phyloP scores from a whole-genome alignment of 2,329 filamentous ascomycete genomes.

The Canariomyces notabilis region DNA sequence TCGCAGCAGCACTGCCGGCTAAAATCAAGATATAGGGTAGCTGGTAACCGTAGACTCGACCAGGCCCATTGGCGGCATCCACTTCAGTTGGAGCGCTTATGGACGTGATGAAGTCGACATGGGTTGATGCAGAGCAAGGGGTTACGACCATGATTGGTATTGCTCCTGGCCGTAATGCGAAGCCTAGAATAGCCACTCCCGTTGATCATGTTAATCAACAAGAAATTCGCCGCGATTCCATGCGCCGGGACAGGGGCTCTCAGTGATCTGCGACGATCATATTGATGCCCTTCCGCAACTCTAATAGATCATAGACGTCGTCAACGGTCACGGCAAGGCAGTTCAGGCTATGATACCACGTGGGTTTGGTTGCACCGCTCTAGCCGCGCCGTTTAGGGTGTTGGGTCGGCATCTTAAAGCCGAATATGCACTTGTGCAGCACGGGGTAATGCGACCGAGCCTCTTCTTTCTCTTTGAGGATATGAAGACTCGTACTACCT shows the following conservation, averaged over 20 bases:
- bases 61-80: too few relatives aligned
- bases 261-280: not conserved
- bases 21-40: not conserved
- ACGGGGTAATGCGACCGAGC: conserved; percentile 1
- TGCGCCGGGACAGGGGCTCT: conserved; percentile 4
- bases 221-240: not conserved
- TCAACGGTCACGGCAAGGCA: not conserved
- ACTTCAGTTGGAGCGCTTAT: too few relatives aligned
- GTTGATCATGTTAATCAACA: not conserved
- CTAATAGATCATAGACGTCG: not conserved
- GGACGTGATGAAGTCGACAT: too few relatives aligned
- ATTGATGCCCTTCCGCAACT: not conserved
- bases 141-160: too few relatives aligned
- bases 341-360: conserved; percentile 9
- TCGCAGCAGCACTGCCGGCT: conserved; percentile 2
- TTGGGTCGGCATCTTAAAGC: conserved; percentile 2
- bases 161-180: not conserved
- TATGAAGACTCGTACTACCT: not conserved
- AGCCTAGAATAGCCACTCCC: too few relatives aligned
- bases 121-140: too few relatives aligned
- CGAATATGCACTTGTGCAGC: conserved; percentile 2
- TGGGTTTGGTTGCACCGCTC: not conserved
- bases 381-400: not conserved
- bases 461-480: not conserved
- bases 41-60: too few relatives aligned